These are phyloP conservation scores for Aureobasidium sp. DNA, from an alignment of 2,329 filamentous ascomycete species.

Conservation along the genomic window DNA sequence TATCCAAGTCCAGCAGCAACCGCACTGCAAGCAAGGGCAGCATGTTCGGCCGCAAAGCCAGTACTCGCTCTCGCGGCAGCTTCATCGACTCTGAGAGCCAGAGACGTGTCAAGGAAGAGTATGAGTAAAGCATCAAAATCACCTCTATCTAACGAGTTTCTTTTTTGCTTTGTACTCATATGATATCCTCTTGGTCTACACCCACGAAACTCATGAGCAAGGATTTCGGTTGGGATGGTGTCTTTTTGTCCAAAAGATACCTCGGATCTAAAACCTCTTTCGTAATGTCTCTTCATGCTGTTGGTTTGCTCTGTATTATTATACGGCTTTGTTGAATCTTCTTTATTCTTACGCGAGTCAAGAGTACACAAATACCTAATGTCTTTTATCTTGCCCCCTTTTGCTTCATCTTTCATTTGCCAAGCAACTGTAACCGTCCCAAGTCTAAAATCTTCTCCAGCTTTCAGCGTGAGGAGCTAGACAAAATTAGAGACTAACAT, in stretches of 20 bases:
- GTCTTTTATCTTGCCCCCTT: neutral
- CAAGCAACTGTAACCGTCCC: no score
- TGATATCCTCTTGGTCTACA: neutral
- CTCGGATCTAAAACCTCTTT: no score
- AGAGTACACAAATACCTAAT: conserved; percentile 8
- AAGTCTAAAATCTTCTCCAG: no score
- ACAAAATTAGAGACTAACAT: no score
- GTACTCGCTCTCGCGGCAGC: conserved; percentile 43
- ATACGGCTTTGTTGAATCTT: neutral
- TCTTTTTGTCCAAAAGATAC: no score
- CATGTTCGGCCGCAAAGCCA: conserved; percentile 46
- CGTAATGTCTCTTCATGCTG: neutral
- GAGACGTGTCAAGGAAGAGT: conserved; percentile 64
- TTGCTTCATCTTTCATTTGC: no score
- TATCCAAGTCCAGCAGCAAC: conserved; percentile 39
- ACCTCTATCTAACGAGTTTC: neutral
- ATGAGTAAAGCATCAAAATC: conserved; percentile 41
- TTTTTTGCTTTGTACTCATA: neutral
- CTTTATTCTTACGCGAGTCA: neutral
- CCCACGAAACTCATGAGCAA: neutral
- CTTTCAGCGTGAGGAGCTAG: no score
- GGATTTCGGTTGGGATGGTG: neutral
- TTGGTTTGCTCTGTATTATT: neutral
- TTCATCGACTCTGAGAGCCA: conserved; percentile 51
- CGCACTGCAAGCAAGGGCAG: conserved; percentile 31